Base-by-base conservation (phyloP, 768 basidiomycete species). In the Steccherinum ochraceum region DNA sequence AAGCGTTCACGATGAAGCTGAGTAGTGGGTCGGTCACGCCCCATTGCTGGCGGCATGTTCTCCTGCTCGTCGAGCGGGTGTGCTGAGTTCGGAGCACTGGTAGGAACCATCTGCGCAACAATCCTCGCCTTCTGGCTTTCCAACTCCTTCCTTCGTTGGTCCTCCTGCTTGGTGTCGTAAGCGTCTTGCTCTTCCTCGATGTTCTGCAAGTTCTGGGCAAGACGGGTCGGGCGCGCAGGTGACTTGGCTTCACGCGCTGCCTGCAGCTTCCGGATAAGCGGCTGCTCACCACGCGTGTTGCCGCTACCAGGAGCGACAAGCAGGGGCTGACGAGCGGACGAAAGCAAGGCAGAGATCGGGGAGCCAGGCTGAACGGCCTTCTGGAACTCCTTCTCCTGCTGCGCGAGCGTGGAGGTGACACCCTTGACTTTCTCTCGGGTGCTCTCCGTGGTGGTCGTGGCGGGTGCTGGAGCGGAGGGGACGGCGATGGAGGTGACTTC, bases 341-440 rank as follows among this genome's bases (percentile, higher is more conserved):
- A 86, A 59, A 99, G 77, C 45, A 99, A 70, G 2, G 90, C 91
- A 24, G 90, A 89, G 53, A 99, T 94, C 0, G 96, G 96, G 54
- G 87, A 90, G 40, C 90, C 93, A 4, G 94, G 95, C 62, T 93
- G 91, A 1, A 98, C 90, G 1, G 93, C 96, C 61, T 87, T 85
- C 72, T 89, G 86, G 84, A 98, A 97, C 67, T 98, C 96, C 65
- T 86, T 86, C 78, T 99, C 96, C 63, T 92, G 89, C 59, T 91
- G 79, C 0, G 85, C 84, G 51, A 87, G 82, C 42, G 75, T 86
- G 12, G 78, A 79, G 13, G 77, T 78, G 49, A 75, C 72, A 45
- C 70, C 76, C 62, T 73, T 56, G 4, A 30, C 75, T 40, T 55
- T 57, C 44, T 45, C 41, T n/a, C n/a, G n/a, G 25, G 46, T 45